phyloP scores from a whole-genome alignment of 2,329 filamentous ascomycete genomes.

The Diaporthe sp. region DNA sequence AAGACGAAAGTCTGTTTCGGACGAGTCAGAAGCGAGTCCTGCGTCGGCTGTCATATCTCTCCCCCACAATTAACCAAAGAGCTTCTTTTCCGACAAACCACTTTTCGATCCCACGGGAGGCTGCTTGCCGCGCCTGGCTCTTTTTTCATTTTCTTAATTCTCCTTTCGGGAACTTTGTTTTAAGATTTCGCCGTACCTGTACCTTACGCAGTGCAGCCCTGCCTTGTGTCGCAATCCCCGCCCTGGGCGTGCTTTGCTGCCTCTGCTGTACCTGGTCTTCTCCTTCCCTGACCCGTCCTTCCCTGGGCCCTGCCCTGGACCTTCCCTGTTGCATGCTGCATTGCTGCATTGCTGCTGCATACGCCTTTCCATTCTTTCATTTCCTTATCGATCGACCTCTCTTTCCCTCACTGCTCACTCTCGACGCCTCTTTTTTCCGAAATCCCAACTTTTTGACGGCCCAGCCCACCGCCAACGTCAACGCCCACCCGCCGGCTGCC shows the following conservation, averaged over 20 bases:
- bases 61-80: constrained; percentile 28
- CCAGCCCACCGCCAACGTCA: constrained; percentile 1
- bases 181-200: neutral
- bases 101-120: constrained; percentile 7
- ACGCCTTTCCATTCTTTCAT: constrained; percentile 21
- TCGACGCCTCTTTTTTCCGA: constrained; percentile 20
- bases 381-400: constrained; percentile 14
- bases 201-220: constrained; percentile 2
- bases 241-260: constrained; percentile 5
- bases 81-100: constrained; percentile 28
- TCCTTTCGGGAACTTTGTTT: constrained; percentile 19
- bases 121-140: neutral
- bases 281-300: constrained; percentile 7
- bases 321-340: constrained; percentile 9
- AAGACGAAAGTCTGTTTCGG: constrained; percentile 20
- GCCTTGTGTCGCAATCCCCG: constrained; percentile 27
- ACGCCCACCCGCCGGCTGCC: neutral
- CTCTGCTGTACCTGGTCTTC: constrained; percentile 6
- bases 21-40: constrained; percentile 32
- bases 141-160: constrained; percentile 1
- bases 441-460: neutral
- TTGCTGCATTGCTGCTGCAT: constrained; percentile 13
- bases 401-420: constrained; percentile 8
- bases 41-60: constrained; percentile 13
- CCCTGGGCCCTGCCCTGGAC: neutral